Evolutionary conservation across 2,329 filamentous ascomycete species (phyloP).

Genomic region (Paecilomyces formosus): DNA sequence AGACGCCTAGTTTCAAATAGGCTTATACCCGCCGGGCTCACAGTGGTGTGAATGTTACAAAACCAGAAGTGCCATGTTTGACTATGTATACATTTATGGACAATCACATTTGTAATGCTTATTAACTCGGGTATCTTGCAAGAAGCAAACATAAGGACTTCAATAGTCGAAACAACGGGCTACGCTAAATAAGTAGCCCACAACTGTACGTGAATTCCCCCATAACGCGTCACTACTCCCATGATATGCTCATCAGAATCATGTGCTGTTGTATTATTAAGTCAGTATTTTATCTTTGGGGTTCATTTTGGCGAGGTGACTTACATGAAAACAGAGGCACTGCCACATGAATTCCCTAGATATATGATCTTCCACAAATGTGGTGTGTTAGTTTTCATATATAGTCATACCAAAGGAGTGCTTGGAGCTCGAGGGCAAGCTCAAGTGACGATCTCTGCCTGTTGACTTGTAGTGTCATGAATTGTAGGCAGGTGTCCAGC

Average conservation of each 20-base stretch:
- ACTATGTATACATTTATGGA: too few relatives aligned
- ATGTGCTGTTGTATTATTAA: background rate
- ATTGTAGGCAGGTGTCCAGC: background rate
- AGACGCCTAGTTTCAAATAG: too few relatives aligned
- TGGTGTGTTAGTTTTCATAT: background rate
- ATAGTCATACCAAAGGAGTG: background rate
- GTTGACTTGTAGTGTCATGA: background rate
- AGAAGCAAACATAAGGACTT: background rate
- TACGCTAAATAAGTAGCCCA: background rate
- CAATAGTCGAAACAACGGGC: background rate
- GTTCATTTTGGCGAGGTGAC: background rate
- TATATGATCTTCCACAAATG: background rate
- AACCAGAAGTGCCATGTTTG: too few relatives aligned
- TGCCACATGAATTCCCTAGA: background rate
- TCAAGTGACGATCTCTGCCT: background rate
- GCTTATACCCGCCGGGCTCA: too few relatives aligned
- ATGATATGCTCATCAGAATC: background rate
- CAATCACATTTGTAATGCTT: background rate
- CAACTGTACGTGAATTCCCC: background rate
- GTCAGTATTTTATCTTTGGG: background rate
- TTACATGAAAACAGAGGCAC: background rate
- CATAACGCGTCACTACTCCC: background rate
- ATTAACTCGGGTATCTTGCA: background rate
- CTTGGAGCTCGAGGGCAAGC: background rate
- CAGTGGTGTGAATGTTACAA: too few relatives aligned